Evolutionary conservation across 164 flowering plant genomes (phyloP).

Genomic region (Nelumbo lutea): DNA sequence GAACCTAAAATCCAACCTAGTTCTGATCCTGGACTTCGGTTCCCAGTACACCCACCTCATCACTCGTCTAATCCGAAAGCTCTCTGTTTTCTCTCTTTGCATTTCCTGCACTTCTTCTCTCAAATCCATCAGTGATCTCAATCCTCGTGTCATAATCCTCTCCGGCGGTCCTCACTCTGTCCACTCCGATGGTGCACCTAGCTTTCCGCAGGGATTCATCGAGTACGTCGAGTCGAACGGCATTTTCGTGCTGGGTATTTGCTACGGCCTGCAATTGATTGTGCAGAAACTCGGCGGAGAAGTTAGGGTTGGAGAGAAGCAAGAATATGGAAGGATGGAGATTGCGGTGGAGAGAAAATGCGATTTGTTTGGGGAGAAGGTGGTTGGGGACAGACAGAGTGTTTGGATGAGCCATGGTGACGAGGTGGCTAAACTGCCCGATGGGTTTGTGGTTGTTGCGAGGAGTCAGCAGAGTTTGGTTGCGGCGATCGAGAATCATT

Average conservation of each 20-base stretch:
- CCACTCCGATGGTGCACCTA: slow-evolving; percentile 56
- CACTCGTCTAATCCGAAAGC: slow-evolving; percentile 82
- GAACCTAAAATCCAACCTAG: slow-evolving; percentile 46
- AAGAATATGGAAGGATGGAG: slow-evolving; percentile 97
- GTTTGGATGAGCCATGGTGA: slow-evolving; percentile 99
- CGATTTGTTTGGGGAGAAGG: slow-evolving; percentile 48
- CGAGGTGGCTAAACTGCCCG: slow-evolving; percentile 66
- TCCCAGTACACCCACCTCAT: slow-evolving; percentile 97
- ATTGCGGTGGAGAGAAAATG: slow-evolving; percentile 43
- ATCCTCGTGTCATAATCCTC: slow-evolving; percentile 75
- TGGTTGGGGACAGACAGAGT: slow-evolving; percentile 53
- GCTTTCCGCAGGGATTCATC: slow-evolving; percentile 64
- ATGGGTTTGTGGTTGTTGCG: slow-evolving; percentile 71
- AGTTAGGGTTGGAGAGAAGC: slow-evolving; percentile 63
- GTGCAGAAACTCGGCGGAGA: slow-evolving; percentile 87
- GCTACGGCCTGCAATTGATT: slow-evolving; percentile 87
- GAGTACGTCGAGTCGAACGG: slow-evolving; percentile 60
- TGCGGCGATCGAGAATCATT: slow-evolving; percentile 65
- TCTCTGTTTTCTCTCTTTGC: slow-evolving; percentile 81
- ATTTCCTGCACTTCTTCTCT: slow-evolving; percentile 62
- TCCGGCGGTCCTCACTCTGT: slow-evolving; percentile 97
- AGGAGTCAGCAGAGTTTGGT: slow-evolving; percentile 68
- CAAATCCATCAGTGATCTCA: slow-evolving; percentile 26
- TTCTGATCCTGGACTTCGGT: slow-evolving; percentile 79
- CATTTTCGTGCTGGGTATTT: slow-evolving; percentile 73